Conservation (phyloP, 495 filamentous ascomycete genomes). For the Neurospora sp. region DNA sequence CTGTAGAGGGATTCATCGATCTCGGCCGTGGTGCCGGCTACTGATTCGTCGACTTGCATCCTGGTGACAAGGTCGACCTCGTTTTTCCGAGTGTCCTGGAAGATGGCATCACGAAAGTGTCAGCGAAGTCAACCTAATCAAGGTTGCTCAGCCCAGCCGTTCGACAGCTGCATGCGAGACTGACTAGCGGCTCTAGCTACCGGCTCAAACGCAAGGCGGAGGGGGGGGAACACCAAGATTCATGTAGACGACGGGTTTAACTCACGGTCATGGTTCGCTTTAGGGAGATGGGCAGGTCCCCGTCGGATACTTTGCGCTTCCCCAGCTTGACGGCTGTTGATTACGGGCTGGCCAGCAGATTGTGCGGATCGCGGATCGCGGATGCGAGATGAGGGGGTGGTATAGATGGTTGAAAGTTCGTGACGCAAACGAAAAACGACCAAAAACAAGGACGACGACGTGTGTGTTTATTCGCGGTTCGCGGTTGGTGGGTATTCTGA, state of each 20-base stretch:
- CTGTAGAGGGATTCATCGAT: conserved; percentile 99
- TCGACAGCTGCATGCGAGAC: background rate
- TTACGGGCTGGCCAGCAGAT: background rate
- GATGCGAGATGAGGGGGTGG: background rate
- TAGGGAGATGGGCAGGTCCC: conserved; percentile 58
- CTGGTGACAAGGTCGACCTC: conserved; percentile 56
- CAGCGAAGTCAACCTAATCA: background rate
- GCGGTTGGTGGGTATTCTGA: background rate
- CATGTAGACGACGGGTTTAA: conserved; percentile 6
- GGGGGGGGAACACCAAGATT: background rate
- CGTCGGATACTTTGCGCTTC: conserved; percentile 78
- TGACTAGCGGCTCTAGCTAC: background rate
- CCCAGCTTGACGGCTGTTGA: conserved; percentile 41
- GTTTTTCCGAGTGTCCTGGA: conserved; percentile 32
- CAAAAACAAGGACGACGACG: background rate
- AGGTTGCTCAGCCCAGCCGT: background rate
- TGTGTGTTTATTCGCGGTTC: background rate
- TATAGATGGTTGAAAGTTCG: background rate
- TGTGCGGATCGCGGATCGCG: background rate
- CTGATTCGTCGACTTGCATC: conserved; percentile 73
- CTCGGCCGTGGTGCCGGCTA: conserved; percentile 41
- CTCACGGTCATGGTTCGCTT: conserved; percentile 83
- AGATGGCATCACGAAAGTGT: background rate
- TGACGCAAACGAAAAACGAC: background rate
- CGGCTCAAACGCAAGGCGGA: background rate